Evolutionary conservation across 257 asterid species (phyloP).

Genomic region (Henckelia pumila): DNA sequence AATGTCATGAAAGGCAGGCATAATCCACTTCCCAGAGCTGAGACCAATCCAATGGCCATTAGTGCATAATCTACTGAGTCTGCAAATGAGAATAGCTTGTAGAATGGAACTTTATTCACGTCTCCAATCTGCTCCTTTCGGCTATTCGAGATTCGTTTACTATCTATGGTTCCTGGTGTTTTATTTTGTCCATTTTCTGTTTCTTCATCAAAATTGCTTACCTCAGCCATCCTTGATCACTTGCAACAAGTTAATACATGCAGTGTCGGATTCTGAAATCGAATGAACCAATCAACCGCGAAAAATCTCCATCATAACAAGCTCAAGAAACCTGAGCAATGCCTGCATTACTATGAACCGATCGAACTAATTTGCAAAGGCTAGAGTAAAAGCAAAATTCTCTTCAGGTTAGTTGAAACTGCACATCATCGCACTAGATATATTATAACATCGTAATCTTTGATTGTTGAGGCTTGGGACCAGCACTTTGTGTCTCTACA

Average conservation of each 20-base stretch:
- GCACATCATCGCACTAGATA: conserved; percentile 17
- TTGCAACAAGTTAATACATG: not conserved
- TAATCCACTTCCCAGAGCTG: conserved; percentile 52
- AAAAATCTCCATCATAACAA: too few relatives aligned
- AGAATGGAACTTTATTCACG: conserved; percentile 40
- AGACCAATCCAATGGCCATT: conserved; percentile 46
- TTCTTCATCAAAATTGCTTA: conserved; percentile 11
- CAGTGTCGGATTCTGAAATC: not conserved
- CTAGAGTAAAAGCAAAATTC: not conserved
- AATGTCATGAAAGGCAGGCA: conserved; percentile 55
- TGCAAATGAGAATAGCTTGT: conserved; percentile 55
- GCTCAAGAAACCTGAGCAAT: too few relatives aligned
- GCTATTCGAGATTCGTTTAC: not conserved
- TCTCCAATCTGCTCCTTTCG: conserved; percentile 16
- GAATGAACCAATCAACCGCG: not conserved
- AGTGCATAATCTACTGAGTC: conserved; percentile 40
- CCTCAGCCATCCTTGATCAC: conserved; percentile 29
- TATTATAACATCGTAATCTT: conserved; percentile 10
- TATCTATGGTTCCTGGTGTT: conserved; percentile 15
- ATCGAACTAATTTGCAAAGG: not conserved
- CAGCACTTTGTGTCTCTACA: conserved; percentile 2
- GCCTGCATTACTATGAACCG: not conserved
- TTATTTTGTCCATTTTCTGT: conserved; percentile 8
- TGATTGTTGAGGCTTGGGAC: conserved; percentile 18
- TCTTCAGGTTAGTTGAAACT: conserved; percentile 22